These are phyloP conservation scores for Lachnellula arida DNA, from an alignment of 2,329 filamentous ascomycete genomes.

Conservation along the genomic window DNA sequence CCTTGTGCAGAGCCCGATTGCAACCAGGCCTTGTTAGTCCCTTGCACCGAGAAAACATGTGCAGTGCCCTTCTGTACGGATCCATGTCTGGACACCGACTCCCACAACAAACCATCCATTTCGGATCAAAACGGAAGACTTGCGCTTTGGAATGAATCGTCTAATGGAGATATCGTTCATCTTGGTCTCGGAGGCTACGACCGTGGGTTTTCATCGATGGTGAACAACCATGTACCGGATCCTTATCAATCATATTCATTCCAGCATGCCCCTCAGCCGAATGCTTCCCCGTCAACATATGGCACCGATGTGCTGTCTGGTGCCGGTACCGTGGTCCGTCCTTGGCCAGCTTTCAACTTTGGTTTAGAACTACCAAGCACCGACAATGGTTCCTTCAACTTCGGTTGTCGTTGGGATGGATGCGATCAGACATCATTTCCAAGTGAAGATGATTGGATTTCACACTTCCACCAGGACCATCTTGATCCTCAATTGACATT, in stretches of 20 bases:
- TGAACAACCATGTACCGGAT: conserved; percentile 15
- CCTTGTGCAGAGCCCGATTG: conserved; percentile 24
- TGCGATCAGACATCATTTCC: conserved; percentile 21
- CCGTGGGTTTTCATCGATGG: conserved; percentile 14
- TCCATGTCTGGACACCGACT: conserved; percentile 13
- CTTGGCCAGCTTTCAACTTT: conserved; percentile 5
- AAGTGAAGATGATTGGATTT: conserved; percentile 21
- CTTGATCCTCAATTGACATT: conserved; percentile 29
- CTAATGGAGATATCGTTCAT: neutral
- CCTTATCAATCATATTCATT: conserved; percentile 12
- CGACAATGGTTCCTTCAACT: conserved; percentile 4
- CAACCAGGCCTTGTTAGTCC: conserved; percentile 3
- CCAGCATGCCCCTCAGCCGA: conserved; percentile 10
- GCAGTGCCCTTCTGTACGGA: conserved; percentile 19
- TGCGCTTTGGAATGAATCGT: conserved; percentile 7
- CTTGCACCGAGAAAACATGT: conserved; percentile 19
- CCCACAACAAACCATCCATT: conserved; percentile 10
- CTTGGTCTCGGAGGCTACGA: conserved; percentile 1
- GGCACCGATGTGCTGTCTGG: conserved; percentile 11
- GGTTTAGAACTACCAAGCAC: neutral
- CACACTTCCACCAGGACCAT: conserved; percentile 27
- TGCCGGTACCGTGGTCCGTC: conserved; percentile 17
- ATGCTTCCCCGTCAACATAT: conserved; percentile 3
- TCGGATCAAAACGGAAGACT: neutral
- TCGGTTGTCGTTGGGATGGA: conserved; percentile 26